Evolutionary conservation across 2,329 filamentous ascomycete genomes (phyloP).

Genomic region (Furcasterigmium furcatum): DNA sequence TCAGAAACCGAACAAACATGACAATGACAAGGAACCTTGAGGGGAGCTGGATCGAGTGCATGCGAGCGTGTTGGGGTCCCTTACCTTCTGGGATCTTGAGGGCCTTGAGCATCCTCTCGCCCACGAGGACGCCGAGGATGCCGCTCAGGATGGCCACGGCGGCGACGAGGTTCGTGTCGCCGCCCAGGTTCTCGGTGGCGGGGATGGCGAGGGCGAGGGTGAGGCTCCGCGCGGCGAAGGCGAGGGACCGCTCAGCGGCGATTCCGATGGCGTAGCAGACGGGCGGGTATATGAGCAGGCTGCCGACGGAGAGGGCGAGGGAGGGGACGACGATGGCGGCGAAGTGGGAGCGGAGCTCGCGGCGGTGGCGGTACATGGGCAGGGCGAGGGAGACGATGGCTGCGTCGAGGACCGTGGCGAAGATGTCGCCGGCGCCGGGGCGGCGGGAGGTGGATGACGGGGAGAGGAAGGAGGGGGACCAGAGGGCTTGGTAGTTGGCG

Average conservation of each 20-base stretch:
- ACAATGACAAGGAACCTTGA: neutral
- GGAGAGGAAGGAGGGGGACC: slow-evolving; percentile 26
- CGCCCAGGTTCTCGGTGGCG: slow-evolving; percentile 52
- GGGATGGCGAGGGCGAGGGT: slow-evolving; percentile 59
- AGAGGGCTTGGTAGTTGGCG: slow-evolving; percentile 49
- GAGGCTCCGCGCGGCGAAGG: slow-evolving; percentile 53
- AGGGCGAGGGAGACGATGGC: slow-evolving; percentile 56
- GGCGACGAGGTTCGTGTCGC: slow-evolving; percentile 52
- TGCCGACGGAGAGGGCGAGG: slow-evolving; percentile 45
- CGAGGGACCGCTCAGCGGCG: slow-evolving; percentile 43
- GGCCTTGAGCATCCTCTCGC: slow-evolving; percentile 41
- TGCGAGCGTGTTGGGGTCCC: too few relatives aligned
- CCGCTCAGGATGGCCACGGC: slow-evolving; percentile 58
- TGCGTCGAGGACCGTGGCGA: slow-evolving; percentile 52
- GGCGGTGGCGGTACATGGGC: slow-evolving; percentile 59
- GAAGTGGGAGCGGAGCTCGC: slow-evolving; percentile 51
- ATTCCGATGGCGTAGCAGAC: slow-evolving; percentile 55
- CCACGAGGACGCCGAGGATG: slow-evolving; percentile 55
- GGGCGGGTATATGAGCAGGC: slow-evolving; percentile 55
- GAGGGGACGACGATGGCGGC: slow-evolving; percentile 51
- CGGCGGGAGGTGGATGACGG: slow-evolving; percentile 13
- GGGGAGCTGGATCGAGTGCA: too few relatives aligned
- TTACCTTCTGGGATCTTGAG: slow-evolving; percentile 52
- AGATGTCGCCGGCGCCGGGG: slow-evolving; percentile 55
- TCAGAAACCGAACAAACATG: neutral